phyloP scores from a whole-genome alignment of 306 rosid species.

The Begonia loranthoides region DNA sequence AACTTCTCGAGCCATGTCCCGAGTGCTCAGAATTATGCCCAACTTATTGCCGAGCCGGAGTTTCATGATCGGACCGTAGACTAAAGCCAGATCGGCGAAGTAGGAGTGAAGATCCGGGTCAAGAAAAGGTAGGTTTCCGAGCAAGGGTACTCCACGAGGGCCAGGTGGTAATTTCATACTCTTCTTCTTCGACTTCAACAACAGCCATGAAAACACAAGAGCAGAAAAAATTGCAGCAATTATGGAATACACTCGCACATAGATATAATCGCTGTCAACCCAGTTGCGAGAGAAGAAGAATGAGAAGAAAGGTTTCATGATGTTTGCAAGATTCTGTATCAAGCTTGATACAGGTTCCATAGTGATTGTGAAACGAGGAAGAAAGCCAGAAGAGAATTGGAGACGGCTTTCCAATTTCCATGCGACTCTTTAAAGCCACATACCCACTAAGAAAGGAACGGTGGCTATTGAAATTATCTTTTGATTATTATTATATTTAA shows the following conservation, averaged over 20 bases:
- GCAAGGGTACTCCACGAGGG: conserved; percentile 45
- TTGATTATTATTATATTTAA: too few relatives aligned
- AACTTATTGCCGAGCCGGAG: conserved; percentile 51
- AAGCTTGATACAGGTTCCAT: too few relatives aligned
- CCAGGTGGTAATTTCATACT: conserved; percentile 35
- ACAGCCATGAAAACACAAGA: conserved; percentile 8
- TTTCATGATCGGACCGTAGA: conserved; percentile 46
- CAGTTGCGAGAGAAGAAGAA: not conserved
- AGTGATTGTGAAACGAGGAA: too few relatives aligned
- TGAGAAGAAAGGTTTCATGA: not conserved
- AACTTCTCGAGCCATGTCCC: conserved; percentile 35
- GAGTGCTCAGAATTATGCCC: conserved; percentile 34
- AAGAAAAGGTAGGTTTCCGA: conserved; percentile 56
- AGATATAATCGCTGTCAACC: not conserved
- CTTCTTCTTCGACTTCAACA: conserved; percentile 3
- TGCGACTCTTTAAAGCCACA: too few relatives aligned
- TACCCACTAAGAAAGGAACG: too few relatives aligned
- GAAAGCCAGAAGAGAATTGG: too few relatives aligned
- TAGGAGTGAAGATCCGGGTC: conserved; percentile 70
- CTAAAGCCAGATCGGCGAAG: conserved; percentile 27
- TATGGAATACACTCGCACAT: conserved; percentile 1
- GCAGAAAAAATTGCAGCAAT: conserved; percentile 5
- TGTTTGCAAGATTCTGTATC: too few relatives aligned
- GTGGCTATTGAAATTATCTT: too few relatives aligned
- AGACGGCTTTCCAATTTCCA: too few relatives aligned